Evolutionary conservation across 768 basidiomycete species (phyloP), one percentile per base, ranked within the genome.

Genomic region (Mycena capillaripes): DNA sequence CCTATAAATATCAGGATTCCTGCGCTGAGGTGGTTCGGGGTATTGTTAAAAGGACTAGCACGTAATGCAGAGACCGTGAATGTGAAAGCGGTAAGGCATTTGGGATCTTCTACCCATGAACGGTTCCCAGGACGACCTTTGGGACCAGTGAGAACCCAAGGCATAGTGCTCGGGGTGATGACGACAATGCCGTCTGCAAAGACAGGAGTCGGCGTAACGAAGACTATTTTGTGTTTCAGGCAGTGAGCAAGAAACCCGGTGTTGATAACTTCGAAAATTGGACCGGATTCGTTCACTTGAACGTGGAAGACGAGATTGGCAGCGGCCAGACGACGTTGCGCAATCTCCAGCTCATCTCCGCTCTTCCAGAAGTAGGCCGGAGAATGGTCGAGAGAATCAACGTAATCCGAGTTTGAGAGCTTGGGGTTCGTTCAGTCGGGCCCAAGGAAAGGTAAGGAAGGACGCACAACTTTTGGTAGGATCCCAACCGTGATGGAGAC

Each of bases 21-120:
- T 30, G 19, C 16, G 27, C 59, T 23, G 12, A 61, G 27, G 21
- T 61, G 25, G 42, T 61, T 61, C 4, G 59, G 42, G 8, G 59
- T 61, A 36, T 61, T 44, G 17, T 21, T 61, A 34, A 10, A 61
- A 25, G 57, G 57, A 40, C 34, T 42, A 9, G 57, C 57, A 36
- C 57, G 57, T 7, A 59, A 21, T 11, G 57, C 57, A 21, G 57
- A 4, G 12, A 59, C 36, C 9, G 57, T 40, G n/a, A 59, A 59
- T 16, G 57, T 59, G 27, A 59, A 59, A 7, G 32, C 34, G 36
- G 57, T 59, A 17, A 59, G 57, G 57, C 34, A 36, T 36, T 59
- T 59, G 34, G 57, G 57, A 21, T 59, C 57, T 23, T 59, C 34
- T 4, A 59, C 57, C 57, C 57, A 59, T n/a, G 57, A 17, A 38